Base-by-base conservation (phyloP, 306 rosid species). In the Vigna hirtella region DNA sequence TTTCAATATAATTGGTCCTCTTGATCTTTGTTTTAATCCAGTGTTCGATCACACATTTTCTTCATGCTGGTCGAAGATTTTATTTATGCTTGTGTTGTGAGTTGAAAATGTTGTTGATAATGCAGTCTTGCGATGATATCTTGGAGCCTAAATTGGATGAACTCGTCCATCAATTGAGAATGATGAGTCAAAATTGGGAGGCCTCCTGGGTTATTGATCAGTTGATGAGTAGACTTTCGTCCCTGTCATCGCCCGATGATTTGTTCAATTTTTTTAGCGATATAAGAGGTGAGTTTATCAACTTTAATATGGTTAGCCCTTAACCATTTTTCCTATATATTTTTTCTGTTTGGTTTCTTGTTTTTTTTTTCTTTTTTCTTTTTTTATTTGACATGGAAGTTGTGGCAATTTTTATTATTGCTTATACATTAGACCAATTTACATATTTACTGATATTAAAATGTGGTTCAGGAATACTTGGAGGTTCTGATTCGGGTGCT, bases 101-200 rank as follows among this genome's bases (percentile, higher is more conserved):
- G n/a, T 45, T 75, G 38, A 59, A 45, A 70, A 22, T 38, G 4
- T 14, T 76, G 70, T 53, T 69, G 36, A 17, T 78, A 45, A 22
- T 74, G 80, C 88, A 92, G 98, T 88, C 98, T 0, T 91, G 91
- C 13, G 98, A 91, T 78, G 96, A 90, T 80, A 86, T 89, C 55
- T 78, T 92, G 76, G 98, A 95, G 92, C 97, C 98, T 4, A 93
- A 91, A 83, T 86, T 95, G 78, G 98, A 91, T 12, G 95, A 92
- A 26, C 91, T 94, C 43, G 83, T 87, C 18, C 79, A 83, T 74
- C 97, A 94, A 56, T 73, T 94, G 84, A 90, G 95, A 82, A 83
- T 80, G 78, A 76, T 92, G 78, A 84, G 86, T 52, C 86, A 78
- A 12, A 59, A 78, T 8, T 78, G 77, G 86, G 79, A 62, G 93